Base-by-base conservation (phyloP, 2,329 filamentous ascomycete species). In the Pseudogymnoascus sp. region DNA sequence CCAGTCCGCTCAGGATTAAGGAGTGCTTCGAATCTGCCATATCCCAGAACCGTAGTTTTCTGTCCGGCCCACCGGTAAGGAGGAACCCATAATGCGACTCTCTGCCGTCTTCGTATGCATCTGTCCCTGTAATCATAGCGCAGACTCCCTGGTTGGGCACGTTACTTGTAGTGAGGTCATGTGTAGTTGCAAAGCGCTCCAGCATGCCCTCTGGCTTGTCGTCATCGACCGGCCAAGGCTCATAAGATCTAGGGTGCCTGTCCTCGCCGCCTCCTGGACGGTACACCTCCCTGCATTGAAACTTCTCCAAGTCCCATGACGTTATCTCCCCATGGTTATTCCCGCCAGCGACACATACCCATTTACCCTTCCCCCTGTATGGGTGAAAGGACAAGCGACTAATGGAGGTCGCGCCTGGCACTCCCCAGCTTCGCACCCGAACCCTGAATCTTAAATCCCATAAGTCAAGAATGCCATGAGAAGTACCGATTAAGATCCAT, bases 391-490 rank as follows among this genome's bases (percentile, higher is more conserved):
- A 82, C 14, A 99, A 81, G 33, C 91, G 84, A 70, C 93, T 89
- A 66, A 98, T 91, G 16, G 90, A 82, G 1, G 88, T 86, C 65
- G 90, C 90, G 22, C 90, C 91, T 0, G 90, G 87, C 28, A 97
- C 83, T 0, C 91, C 91, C 91, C 93, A 98, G 12, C 88, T 90
- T 73, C 90, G 92, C 24, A 98, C 79, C 22, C 91, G 85, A 69
- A 98, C 84, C 68, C 87, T 89, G 80, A 99, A 99, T n/a, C 95
- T 89, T 41, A 99, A 81, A 75, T 99, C 95, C 95, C 95, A 99
- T 1, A 99, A 82, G 72, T 96, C 90, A 6, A 99, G 80, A 28
- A 98, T 88, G 37, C 96, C 95, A 72, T 98, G 93, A 0, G 91
- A 91, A 0, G 96, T 99, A 37, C 93, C 95, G 0, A 98, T 78